phyloP scores from a whole-genome alignment of 116 monocot species.

The Cymodocea nodosa region DNA sequence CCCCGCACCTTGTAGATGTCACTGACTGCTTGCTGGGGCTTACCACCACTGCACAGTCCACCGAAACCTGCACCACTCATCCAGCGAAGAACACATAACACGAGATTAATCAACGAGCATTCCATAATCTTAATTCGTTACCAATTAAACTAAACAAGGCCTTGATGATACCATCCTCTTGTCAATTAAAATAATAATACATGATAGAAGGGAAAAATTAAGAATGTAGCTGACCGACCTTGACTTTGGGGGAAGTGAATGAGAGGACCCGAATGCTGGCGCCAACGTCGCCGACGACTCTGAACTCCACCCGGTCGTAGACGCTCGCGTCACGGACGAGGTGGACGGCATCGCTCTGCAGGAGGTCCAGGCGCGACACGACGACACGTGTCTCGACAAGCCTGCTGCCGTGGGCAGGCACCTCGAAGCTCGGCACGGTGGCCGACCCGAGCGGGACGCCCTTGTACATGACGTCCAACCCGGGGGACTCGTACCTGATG shows the following conservation, averaged over 20 bases:
- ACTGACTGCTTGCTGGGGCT: constrained; percentile 77
- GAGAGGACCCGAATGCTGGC: constrained; percentile 63
- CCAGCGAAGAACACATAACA: background rate
- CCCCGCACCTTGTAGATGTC: constrained; percentile 72
- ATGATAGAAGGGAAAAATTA: too few species aligned
- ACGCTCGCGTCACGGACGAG: constrained; percentile 59
- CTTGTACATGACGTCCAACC: constrained; percentile 67
- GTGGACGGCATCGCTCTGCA: constrained; percentile 59
- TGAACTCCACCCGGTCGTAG: constrained; percentile 73
- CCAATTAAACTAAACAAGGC: too few species aligned
- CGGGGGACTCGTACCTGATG: constrained; percentile 49
- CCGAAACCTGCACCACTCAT: constrained; percentile 43
- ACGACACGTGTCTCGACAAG: constrained; percentile 40
- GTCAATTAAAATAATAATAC: too few species aligned
- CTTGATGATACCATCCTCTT: too few species aligned
- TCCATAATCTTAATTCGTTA: too few species aligned
- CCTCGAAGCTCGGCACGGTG: constrained; percentile 55
- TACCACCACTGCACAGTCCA: constrained; percentile 67
- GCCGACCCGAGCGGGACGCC: constrained; percentile 76
- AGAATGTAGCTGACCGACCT: too few species aligned
- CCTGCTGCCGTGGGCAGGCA: constrained; percentile 50
- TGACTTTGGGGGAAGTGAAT: constrained; percentile 65
- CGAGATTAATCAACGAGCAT: too few species aligned
- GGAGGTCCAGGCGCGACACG: constrained; percentile 56
- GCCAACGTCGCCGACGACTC: constrained; percentile 53